Base-by-base conservation (phyloP, 2,329 filamentous ascomycete species). In the Aspergillus sp. region DNA sequence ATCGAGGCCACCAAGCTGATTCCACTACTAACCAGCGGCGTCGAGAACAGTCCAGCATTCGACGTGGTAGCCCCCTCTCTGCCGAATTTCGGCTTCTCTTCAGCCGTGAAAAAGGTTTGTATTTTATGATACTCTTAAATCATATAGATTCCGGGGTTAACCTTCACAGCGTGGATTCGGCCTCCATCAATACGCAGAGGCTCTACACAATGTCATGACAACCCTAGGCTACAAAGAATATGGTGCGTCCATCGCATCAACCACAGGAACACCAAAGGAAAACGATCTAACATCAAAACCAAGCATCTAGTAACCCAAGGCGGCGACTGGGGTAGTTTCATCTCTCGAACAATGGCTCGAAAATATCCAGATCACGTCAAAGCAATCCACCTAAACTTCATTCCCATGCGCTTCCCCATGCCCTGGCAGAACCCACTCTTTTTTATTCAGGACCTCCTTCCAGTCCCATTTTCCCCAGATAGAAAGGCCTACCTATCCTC, bases 131-230 rank as follows among this genome's bases (percentile, higher is more conserved):
- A 15, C 14, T 19, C 5, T 37, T 15, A 14, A 21, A 6, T 24
- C n/a, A 14, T 37, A 37, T 11, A 19, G 8, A 31, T 21, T 46
- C 17, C 15, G 6, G 31, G 8, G 17, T 27, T 56, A 31, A 49
- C 12, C 41, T 8, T 31, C 12, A 17, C 78, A 84, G 70, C 77
- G 75, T 56, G 85, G 86, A 0, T 89, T 89, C 59, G 80, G 78
- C 3, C 65, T 84, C 15, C 76, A 77, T 19, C 83, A 88, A 62
- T 87, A 88, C 64, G 85, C 86, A 3, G 85, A 90, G 69, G 80
- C 81, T 0, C 77, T 84, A 62, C 84, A 91, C 70, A 86, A 85
- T 56, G 74, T 91, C 8, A 92, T 92, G 89, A 73, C 83, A 6
- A 79, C 81, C 12, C 79, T 91, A 3, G 87, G 87, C 0, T 91